These are phyloP conservation scores for Daldinia loculata DNA, from an alignment of 495 filamentous ascomycete genomes.

Conservation along the genomic window DNA sequence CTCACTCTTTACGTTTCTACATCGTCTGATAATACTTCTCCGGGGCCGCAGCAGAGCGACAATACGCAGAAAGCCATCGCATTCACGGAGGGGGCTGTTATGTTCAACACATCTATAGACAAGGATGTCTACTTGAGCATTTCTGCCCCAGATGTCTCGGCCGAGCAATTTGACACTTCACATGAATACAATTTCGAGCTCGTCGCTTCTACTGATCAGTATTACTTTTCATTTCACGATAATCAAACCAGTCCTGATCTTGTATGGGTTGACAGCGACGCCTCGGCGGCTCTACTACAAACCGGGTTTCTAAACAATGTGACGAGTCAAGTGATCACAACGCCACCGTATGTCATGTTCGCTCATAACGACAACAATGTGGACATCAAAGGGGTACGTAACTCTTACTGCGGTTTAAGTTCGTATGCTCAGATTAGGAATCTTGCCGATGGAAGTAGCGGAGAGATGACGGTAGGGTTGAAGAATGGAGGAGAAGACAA, in stretches of 20 bases:
- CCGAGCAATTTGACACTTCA: constrained; percentile 58
- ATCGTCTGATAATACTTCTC: constrained; percentile 67
- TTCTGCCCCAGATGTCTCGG: constrained; percentile 67
- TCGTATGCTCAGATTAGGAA: constrained; percentile 68
- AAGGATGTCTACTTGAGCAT: constrained; percentile 79
- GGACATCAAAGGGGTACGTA: constrained; percentile 70
- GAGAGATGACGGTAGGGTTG: constrained; percentile 66
- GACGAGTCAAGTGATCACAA: constrained; percentile 47
- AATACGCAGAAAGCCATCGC: constrained; percentile 53
- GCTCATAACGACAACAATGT: constrained; percentile 70
- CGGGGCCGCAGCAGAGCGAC: constrained; percentile 66
- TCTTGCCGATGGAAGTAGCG: constrained; percentile 53
- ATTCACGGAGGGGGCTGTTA: constrained; percentile 68
- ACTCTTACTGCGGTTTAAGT: constrained; percentile 77
- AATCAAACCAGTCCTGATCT: constrained; percentile 59
- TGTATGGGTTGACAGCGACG: constrained; percentile 82
- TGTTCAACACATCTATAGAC: constrained; percentile 60
- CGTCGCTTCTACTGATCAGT: constrained; percentile 79
- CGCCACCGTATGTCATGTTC: constrained; percentile 79
- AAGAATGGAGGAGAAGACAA: constrained; percentile 68
- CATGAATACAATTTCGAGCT: constrained; percentile 76
- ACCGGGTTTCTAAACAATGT: constrained; percentile 70
- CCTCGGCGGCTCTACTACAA: constrained; percentile 75
- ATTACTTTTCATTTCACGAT: constrained; percentile 69
- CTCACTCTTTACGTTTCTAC: constrained; percentile 81